Evolutionary conservation across 2,329 filamentous ascomycete genomes (phyloP).

Genomic region (Dactylellina leptospora): DNA sequence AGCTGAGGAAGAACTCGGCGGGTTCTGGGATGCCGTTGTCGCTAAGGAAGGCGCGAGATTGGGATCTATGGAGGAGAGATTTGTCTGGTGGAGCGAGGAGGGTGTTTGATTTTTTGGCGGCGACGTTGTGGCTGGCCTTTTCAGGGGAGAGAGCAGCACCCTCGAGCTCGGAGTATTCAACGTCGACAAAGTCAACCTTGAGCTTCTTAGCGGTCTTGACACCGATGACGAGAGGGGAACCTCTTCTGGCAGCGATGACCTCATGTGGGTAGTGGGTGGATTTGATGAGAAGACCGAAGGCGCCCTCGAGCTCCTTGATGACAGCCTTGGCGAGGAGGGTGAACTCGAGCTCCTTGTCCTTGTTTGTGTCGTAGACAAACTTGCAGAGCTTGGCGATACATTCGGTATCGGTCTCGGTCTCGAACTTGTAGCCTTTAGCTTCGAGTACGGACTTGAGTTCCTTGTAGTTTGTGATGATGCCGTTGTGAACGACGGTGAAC

Average conservation of each 20-base stretch:
- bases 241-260: conserved; percentile 96
- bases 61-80: conserved; percentile 95
- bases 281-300: conserved; percentile 96
- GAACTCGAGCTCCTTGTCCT: conserved; percentile 92
- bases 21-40: conserved; percentile 98
- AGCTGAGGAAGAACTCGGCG: conserved; percentile 98
- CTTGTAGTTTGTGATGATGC: conserved; percentile 99
- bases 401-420: conserved; percentile 99
- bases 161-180: conserved; percentile 90
- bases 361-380: conserved; percentile 95
- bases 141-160: conserved; percentile 79
- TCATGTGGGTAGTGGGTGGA: conserved; percentile 98
- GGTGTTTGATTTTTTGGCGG: conserved; percentile 86
- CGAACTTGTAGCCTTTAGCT: conserved; percentile 96
- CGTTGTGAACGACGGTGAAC: conserved; percentile 98
- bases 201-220: conserved; percentile 98
- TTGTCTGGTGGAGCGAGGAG: conserved; percentile 89
- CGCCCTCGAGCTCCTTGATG: conserved; percentile 97
- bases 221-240: conserved; percentile 95
- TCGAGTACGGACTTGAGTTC: conserved; percentile 92
- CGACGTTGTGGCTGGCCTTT: conserved; percentile 93
- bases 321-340: conserved; percentile 96
- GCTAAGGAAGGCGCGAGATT: conserved; percentile 98
- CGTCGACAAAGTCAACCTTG: conserved; percentile 99
- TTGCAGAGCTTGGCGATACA: conserved; percentile 99